Conservation (phyloP, 177 flowering plant species). For the Vitis hybrid region DNA sequence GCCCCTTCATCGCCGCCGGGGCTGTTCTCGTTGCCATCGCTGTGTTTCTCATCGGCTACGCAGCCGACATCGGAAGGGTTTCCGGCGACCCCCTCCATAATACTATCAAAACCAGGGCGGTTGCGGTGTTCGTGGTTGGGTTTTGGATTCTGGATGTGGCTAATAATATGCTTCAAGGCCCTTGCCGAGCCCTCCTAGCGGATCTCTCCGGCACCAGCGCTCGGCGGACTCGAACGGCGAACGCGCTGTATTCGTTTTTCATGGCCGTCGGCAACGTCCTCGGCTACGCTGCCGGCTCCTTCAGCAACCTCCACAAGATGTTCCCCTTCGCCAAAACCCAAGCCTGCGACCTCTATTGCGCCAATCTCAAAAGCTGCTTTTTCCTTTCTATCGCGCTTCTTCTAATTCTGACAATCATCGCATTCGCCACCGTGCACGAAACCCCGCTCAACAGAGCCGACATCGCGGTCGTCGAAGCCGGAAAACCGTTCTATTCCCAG, state of each 20-base stretch:
- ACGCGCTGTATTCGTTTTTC: constrained; percentile 63
- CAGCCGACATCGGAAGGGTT: constrained; percentile 59
- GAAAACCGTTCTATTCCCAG: constrained; percentile 39
- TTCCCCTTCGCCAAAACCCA: constrained; percentile 59
- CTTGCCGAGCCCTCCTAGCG: constrained; percentile 68
- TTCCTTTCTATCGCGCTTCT: constrained; percentile 56
- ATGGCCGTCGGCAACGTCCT: constrained; percentile 86
- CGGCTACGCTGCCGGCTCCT: constrained; percentile 74
- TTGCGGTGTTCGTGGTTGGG: constrained; percentile 62
- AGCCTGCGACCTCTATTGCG: constrained; percentile 75
- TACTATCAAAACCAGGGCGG: constrained; percentile 42
- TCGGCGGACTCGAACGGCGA: constrained; percentile 43
- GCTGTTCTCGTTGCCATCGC: constrained; percentile 49
- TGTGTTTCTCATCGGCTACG: constrained; percentile 66
- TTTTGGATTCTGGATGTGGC: constrained; percentile 92
- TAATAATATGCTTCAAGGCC: constrained; percentile 75
- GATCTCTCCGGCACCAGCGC: constrained; percentile 51
- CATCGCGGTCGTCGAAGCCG: neutral
- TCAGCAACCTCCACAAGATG: constrained; percentile 40
- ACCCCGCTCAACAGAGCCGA: constrained; percentile 2
- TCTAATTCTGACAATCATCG: constrained; percentile 33
- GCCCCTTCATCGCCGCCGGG: constrained; percentile 75
- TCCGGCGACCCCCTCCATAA: constrained; percentile 39
- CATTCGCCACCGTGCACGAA: constrained; percentile 37
- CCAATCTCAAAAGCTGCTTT: constrained; percentile 73